Evolutionary conservation across 805 yeast genomes (phyloP).

Genomic region (Nakazawaea populi): DNA sequence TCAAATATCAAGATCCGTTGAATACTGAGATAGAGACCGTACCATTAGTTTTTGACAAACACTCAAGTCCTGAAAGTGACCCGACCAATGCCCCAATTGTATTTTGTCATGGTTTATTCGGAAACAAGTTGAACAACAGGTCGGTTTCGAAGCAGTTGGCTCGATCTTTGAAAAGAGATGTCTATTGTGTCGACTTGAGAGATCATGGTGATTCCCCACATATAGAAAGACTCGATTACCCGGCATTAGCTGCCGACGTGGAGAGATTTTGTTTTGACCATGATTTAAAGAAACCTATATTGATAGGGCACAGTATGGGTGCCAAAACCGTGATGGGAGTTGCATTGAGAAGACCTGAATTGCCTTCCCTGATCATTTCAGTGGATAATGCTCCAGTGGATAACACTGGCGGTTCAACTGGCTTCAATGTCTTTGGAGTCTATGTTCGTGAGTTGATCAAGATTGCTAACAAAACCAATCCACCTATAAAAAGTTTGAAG

Average conservation of each 20-base stretch:
- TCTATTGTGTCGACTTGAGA: constrained; percentile 71
- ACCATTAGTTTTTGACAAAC: constrained; percentile 12
- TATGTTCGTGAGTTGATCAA: constrained; percentile 61
- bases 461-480: constrained; percentile 41
- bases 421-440: constrained; percentile 46
- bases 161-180: constrained; percentile 42
- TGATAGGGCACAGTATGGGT: constrained; percentile 87
- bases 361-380: constrained; percentile 57
- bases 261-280: constrained; percentile 55
- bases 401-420: constrained; percentile 37
- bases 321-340: constrained; percentile 92
- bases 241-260: constrained; percentile 82
- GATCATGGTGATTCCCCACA: constrained; percentile 95
- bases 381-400: constrained; percentile 91
- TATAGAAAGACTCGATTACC: constrained; percentile 63
- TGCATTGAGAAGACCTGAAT: constrained; percentile 59
- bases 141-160: constrained; percentile 64
- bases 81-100: constrained; percentile 49
- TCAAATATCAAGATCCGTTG: neutral
- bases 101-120: constrained; percentile 86
- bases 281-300: constrained; percentile 42
- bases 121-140: constrained; percentile 75
- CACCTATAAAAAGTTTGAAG: constrained; percentile 40
- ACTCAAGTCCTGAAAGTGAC: constrained; percentile 2
- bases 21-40: constrained; percentile 10